Conservation (phyloP, 2,329 filamentous ascomycete genomes). For the Penicillium psychrosexuale region DNA sequence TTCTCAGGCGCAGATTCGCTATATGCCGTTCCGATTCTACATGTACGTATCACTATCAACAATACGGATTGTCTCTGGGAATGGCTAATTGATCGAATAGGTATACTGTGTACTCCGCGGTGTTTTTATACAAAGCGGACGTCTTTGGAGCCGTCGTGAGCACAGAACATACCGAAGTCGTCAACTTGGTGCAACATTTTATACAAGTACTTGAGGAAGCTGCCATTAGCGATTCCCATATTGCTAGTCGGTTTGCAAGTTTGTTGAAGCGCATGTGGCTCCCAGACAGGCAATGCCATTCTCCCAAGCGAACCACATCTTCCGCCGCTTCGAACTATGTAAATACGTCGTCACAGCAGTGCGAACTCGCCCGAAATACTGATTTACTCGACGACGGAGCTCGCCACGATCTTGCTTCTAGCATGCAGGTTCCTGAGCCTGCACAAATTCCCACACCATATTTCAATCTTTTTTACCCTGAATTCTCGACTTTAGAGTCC, state of each 20-base stretch:
- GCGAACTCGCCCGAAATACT: too few relatives aligned
- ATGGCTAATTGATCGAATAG: neutral
- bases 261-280: conserved; percentile 10
- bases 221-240: conserved; percentile 7
- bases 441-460: neutral
- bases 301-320: too few relatives aligned
- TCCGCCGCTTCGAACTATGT: too few relatives aligned
- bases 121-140: conserved; percentile 14
- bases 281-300: neutral
- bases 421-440: neutral
- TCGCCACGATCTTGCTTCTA: neutral
- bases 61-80: too few relatives aligned
- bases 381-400: too few relatives aligned
- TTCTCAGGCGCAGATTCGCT: conserved; percentile 1
- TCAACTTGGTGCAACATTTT: conserved; percentile 4
- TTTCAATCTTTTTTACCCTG: neutral
- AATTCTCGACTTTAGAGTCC: neutral
- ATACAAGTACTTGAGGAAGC: conserved; percentile 9
- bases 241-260: conserved; percentile 4
- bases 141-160: conserved; percentile 4
- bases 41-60: neutral
- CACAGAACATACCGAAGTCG: neutral
- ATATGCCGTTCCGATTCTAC: conserved; percentile 13
- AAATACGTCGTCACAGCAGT: too few relatives aligned
- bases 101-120: conserved; percentile 12